phyloP scores from a whole-genome alignment of 2,329 filamentous ascomycete species.

The Paracamarosporium sp. region DNA sequence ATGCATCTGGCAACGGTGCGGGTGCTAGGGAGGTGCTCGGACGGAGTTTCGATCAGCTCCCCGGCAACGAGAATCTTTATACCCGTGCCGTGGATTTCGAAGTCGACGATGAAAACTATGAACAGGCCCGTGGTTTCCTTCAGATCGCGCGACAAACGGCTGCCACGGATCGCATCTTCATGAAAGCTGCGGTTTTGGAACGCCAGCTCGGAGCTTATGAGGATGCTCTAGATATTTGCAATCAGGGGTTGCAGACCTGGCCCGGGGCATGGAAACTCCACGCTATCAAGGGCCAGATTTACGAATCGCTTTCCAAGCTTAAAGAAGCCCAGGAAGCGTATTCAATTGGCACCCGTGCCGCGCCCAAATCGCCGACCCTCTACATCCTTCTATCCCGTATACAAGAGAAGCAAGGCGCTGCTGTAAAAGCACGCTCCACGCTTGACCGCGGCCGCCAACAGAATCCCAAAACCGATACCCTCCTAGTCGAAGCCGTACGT shows the following conservation, averaged over 20 bases:
- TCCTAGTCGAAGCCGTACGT: constrained; percentile 94
- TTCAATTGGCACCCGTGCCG: constrained; percentile 84
- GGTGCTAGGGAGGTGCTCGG: constrained; percentile 85
- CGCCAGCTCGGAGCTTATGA: constrained; percentile 81
- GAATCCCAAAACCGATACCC: constrained; percentile 79
- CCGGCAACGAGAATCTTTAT: constrained; percentile 98
- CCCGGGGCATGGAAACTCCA: constrained; percentile 87
- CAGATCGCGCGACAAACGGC: constrained; percentile 84
- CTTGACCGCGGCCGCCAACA: constrained; percentile 90
- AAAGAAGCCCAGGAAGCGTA: constrained; percentile 91
- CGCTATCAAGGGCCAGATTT: constrained; percentile 99
- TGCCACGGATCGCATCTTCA: constrained; percentile 95
- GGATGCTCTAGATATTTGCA: constrained; percentile 83
- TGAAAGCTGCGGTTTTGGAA: constrained; percentile 94
- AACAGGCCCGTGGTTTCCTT: constrained; percentile 82
- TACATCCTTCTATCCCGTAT: constrained; percentile 90
- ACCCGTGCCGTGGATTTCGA: constrained; percentile 95
- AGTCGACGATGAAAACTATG: constrained; percentile 82
- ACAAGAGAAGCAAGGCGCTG: constrained; percentile 82
- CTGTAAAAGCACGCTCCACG: constrained; percentile 91
- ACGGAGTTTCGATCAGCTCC: constrained; percentile 91
- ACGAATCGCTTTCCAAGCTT: constrained; percentile 80
- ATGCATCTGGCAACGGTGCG: constrained; percentile 86
- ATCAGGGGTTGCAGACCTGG: constrained; percentile 85
- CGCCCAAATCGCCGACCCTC: constrained; percentile 80